A percentile compares a stretch with the other conserved stretches of the same genome.
Evolutionary conservation across 176 grass and related monocot species (phyloP).

Genomic region (Chrysopogon serrulatus): DNA sequence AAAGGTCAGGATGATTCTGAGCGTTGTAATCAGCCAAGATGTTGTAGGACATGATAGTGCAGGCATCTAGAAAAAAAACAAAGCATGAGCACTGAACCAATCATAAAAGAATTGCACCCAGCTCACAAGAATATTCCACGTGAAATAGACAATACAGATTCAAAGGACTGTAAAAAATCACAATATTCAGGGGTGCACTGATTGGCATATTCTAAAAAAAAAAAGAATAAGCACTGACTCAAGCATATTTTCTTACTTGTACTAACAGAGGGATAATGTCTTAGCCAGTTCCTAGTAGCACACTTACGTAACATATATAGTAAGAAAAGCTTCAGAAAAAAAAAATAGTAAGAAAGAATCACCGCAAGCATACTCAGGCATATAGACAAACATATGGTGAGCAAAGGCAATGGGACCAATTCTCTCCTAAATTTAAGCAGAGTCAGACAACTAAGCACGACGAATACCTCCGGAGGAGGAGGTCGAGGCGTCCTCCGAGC

Average conservation of each 20-base stretch:
- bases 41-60: constrained; percentile 85
- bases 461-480: constrained; percentile 39
- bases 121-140: not conserved
- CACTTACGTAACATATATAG: not conserved
- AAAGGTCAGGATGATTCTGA: constrained; percentile 57
- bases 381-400: constrained; percentile 20
- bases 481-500: constrained; percentile 32
- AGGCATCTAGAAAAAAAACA: constrained; percentile 52
- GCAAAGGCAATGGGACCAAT: not conserved
- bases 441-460: not conserved
- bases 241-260: not conserved
- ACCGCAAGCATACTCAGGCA: not conserved
- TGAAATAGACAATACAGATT: not conserved
- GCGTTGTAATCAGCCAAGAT: constrained; percentile 83
- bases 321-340: not conserved
- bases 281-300: not conserved
- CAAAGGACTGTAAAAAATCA: not conserved
- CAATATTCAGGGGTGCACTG: not conserved
- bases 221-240: not conserved
- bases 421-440: not conserved
- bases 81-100: not conserved
- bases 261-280: not conserved
- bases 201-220: not conserved
- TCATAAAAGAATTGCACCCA: not conserved
- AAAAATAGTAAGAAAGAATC: not conserved